These are phyloP conservation scores for Rubus parviflorus DNA, from an alignment of 306 rosid genomes.

Conservation along the genomic window DNA sequence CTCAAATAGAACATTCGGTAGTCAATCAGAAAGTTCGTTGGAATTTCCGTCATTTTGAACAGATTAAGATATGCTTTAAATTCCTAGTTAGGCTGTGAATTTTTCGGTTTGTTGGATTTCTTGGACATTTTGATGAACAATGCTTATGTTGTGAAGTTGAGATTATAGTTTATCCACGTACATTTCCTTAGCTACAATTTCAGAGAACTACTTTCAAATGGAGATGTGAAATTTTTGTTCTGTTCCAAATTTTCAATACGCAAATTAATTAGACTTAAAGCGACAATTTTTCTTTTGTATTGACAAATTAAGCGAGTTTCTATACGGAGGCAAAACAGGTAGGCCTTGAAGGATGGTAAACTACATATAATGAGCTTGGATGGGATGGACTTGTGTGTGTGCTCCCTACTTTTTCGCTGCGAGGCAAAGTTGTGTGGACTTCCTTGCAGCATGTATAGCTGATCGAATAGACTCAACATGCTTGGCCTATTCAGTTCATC, in stretches of 20 bases:
- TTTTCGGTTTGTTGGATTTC: neutral
- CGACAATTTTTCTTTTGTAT: neutral
- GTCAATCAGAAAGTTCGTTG: neutral
- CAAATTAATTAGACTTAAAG: neutral
- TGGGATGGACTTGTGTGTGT: too few relatives aligned
- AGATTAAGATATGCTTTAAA: neutral
- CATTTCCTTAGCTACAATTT: neutral
- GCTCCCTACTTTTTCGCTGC: too few relatives aligned
- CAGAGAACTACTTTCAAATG: neutral
- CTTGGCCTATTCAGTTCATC: too few relatives aligned
- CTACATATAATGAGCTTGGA: too few relatives aligned
- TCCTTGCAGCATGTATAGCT: too few relatives aligned
- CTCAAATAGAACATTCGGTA: neutral
- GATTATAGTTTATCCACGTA: neutral
- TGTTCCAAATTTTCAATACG: neutral
- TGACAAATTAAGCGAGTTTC: neutral
- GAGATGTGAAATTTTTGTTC: neutral
- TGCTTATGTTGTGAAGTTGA: neutral
- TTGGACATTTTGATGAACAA: neutral
- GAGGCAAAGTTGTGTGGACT: too few relatives aligned
- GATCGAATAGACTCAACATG: too few relatives aligned
- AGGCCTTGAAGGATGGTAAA: too few relatives aligned
- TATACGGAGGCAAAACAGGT: too few relatives aligned
- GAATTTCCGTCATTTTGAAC: neutral
- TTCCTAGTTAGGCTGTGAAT: constrained; percentile 2